Evolutionary conservation across 106 monocot species (phyloP).

Genomic region (Apostasia ramifera): DNA sequence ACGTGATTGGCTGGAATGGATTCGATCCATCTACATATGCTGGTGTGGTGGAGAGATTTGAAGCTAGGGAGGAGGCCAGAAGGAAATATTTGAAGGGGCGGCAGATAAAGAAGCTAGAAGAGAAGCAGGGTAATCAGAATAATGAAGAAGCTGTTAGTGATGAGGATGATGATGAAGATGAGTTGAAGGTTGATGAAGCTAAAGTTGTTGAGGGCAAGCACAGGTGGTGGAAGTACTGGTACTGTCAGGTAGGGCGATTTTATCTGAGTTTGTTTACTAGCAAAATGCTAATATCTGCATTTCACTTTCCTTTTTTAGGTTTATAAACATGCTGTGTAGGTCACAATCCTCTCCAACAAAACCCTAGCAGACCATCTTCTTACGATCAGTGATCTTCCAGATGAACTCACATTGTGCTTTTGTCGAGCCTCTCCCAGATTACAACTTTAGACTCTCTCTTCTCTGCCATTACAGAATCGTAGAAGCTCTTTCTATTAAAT

Average conservation of each 20-base stretch:
- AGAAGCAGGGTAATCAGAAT: conserved; percentile 54
- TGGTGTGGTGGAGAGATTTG: conserved; percentile 75
- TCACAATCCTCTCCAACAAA: no score
- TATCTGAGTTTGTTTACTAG: no score
- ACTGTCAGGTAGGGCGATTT: conserved; percentile 65
- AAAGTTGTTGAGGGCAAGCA: conserved; percentile 96
- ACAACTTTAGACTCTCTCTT: no score
- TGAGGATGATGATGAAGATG: conserved; percentile 82
- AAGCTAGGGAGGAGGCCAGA: conserved; percentile 80
- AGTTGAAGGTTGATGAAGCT: conserved; percentile 83
- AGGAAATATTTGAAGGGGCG: conserved; percentile 85
- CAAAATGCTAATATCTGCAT: no score
- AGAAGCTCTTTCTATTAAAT: no score
- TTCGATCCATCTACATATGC: conserved; percentile 74
- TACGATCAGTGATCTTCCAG: no score
- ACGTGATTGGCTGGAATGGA: conserved; percentile 95
- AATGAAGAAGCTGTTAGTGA: conserved; percentile 29
- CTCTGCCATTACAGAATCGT: no score
- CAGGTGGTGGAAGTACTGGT: conserved; percentile 98
- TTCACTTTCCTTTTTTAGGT: no score
- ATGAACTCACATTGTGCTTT: no score
- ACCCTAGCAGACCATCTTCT: no score
- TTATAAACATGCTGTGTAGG: no score
- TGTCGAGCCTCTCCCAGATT: no score
- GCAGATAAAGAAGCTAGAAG: conserved; percentile 86